Conservation (phyloP, 805 yeast species). For the Danielia reshetovae region DNA sequence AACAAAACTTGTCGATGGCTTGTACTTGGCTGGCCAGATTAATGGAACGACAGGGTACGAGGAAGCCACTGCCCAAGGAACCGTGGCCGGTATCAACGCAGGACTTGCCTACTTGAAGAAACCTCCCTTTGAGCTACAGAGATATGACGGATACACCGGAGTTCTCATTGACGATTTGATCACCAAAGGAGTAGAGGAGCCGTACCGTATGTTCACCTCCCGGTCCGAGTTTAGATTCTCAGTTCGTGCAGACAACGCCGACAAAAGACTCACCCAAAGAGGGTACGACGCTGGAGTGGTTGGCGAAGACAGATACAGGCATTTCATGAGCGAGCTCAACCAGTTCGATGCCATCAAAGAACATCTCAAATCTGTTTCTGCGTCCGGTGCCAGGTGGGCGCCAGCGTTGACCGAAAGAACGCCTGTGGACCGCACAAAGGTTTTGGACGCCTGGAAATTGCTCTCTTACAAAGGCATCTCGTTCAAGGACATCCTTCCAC, state of each 20-base stretch:
- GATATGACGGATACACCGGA: slow-evolving; percentile 89
- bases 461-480: slow-evolving; percentile 49
- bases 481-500: slow-evolving; percentile 28
- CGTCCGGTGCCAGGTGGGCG: slow-evolving; percentile 65
- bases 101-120: slow-evolving; percentile 50
- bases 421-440: slow-evolving; percentile 40
- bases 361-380: slow-evolving; percentile 40
- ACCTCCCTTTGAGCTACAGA: slow-evolving; percentile 49
- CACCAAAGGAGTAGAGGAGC: slow-evolving; percentile 94
- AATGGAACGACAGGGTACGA: slow-evolving; percentile 99
- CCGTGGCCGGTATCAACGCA: slow-evolving; percentile 93
- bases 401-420: slow-evolving; percentile 40
- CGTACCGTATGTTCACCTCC: slow-evolving; percentile 96
- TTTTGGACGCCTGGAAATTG: slow-evolving; percentile 63
- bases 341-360: slow-evolving; percentile 43
- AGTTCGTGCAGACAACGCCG: slow-evolving; percentile 93
- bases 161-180: slow-evolving; percentile 90
- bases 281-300: slow-evolving; percentile 72
- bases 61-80: slow-evolving; percentile 97
- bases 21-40: slow-evolving; percentile 93
- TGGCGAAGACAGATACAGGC: slow-evolving; percentile 50
- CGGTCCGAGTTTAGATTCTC: slow-evolving; percentile 90
- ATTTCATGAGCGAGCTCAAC: slow-evolving; percentile 40
- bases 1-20: slow-evolving; percentile 72
- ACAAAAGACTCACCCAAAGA: slow-evolving; percentile 66